phyloP scores from a whole-genome alignment of 139 green algal genomes.

The Asterochloris erici region DNA sequence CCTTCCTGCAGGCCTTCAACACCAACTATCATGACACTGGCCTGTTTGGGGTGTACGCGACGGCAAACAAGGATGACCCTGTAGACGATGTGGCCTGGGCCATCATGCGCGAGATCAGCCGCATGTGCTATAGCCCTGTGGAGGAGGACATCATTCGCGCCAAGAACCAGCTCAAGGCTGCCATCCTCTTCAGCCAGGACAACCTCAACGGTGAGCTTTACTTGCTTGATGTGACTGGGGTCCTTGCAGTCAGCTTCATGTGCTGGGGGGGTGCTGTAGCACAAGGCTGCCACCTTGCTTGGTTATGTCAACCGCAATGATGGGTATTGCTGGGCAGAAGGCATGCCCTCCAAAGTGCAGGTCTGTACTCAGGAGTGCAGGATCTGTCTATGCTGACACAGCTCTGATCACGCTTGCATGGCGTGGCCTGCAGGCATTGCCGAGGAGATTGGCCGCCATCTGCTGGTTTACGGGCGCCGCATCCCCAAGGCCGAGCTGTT shows the following conservation, averaged over 20 bases:
- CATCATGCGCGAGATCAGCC: slow-evolving; percentile 72
- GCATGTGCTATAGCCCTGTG: slow-evolving; percentile 83
- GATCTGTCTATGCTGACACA: neutral
- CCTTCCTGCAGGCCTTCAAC: slow-evolving; percentile 31
- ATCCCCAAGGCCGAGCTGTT: slow-evolving; percentile 96
- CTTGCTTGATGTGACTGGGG: too few relatives aligned
- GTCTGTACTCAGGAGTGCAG: too few relatives aligned
- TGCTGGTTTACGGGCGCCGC: slow-evolving; percentile 93
- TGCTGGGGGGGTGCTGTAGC: too few relatives aligned
- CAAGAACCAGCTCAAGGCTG: slow-evolving; percentile 93
- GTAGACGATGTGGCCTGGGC: slow-evolving; percentile 62
- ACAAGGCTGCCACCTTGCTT: too few relatives aligned
- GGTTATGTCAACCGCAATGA: too few relatives aligned
- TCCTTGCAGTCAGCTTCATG: too few relatives aligned
- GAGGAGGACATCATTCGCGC: slow-evolving; percentile 87
- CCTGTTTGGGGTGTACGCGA: slow-evolving; percentile 93
- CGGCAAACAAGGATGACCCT: slow-evolving; percentile 44
- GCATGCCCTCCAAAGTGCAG: too few relatives aligned
- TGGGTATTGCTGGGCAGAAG: too few relatives aligned
- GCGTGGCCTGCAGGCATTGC: slow-evolving; percentile 54
- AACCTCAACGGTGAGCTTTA: slow-evolving; percentile 38
- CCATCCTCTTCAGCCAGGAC: slow-evolving; percentile 63
- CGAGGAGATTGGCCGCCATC: slow-evolving; percentile 93
- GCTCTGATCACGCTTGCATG: neutral
- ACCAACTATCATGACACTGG: slow-evolving; percentile 94